phyloP scores from a whole-genome alignment of 345 rosid species.

The Salix koriyanagi region DNA sequence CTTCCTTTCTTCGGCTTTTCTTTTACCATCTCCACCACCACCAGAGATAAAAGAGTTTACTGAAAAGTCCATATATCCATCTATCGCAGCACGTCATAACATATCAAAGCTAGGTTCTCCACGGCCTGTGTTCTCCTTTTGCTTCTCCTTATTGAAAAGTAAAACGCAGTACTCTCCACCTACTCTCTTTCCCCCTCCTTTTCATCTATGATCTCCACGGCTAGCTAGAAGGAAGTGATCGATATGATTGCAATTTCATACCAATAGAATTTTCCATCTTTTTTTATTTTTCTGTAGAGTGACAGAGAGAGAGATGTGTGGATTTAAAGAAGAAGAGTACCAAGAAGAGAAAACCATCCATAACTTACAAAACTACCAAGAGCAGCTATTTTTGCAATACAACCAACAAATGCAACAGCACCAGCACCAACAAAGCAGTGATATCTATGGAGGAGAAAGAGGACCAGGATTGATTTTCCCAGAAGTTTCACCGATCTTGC shows the following conservation, averaged over 20 bases:
- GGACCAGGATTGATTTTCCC: slow-evolving; percentile 48
- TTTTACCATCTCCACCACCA: slow-evolving; percentile 13
- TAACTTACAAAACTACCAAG: slow-evolving; percentile 62
- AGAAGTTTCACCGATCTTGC: slow-evolving; percentile 54
- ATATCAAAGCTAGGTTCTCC: slow-evolving; percentile 14
- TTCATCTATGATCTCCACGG: background rate
- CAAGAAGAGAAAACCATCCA: slow-evolving; percentile 54
- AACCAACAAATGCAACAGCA: slow-evolving; percentile 39
- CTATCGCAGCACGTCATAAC: background rate
- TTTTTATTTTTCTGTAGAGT: background rate
- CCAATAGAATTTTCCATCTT: slow-evolving; percentile 8
- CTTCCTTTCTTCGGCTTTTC: slow-evolving; percentile 9
- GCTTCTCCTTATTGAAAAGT: slow-evolving; percentile 9
- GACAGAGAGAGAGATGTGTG: slow-evolving; percentile 40
- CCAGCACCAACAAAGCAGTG: slow-evolving; percentile 29
- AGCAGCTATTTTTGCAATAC: slow-evolving; percentile 55
- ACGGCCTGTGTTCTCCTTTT: slow-evolving; percentile 7
- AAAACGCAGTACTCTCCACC: slow-evolving; percentile 4
- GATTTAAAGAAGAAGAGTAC: slow-evolving; percentile 57
- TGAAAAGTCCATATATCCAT: slow-evolving; percentile 14
- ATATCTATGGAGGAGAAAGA: slow-evolving; percentile 30
- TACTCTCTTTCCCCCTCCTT: background rate
- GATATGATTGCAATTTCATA: slow-evolving; percentile 12
- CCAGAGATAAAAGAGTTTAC: slow-evolving; percentile 11
- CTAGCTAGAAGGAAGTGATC: slow-evolving; percentile 8